Conservation (phyloP, 257 asterid species). For the Forsythia suspensa region DNA sequence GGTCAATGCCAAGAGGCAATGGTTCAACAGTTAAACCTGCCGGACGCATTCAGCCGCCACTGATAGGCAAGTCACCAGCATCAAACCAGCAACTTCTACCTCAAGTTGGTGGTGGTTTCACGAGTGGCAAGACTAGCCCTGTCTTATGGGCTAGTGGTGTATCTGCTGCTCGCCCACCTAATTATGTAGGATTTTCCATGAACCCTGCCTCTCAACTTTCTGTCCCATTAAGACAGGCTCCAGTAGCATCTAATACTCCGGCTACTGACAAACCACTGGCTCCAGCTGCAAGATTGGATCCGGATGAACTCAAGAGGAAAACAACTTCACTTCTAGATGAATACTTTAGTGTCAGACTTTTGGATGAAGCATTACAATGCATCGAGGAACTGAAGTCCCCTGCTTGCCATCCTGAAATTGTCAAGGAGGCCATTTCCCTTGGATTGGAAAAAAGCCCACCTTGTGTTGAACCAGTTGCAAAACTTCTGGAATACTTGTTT, state of each 20-base stretch:
- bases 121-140: slow-evolving; percentile 64
- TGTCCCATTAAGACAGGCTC: slow-evolving; percentile 31
- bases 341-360: slow-evolving; percentile 54
- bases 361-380: slow-evolving; percentile 80
- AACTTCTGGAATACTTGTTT: slow-evolving; percentile 57
- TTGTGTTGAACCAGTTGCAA: slow-evolving; percentile 26
- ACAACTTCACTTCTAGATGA: slow-evolving; percentile 70
- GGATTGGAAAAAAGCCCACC: slow-evolving; percentile 83
- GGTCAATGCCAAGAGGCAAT: slow-evolving; percentile 50
- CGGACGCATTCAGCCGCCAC: slow-evolving; percentile 57
- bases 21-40: too few species aligned
- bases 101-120: slow-evolving; percentile 64
- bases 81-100: slow-evolving; percentile 55
- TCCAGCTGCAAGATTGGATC: slow-evolving; percentile 33
- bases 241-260: slow-evolving; percentile 29
- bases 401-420: slow-evolving; percentile 67
- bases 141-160: slow-evolving; percentile 58
- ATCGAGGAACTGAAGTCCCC: slow-evolving; percentile 80
- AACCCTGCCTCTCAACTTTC: slow-evolving; percentile 45
- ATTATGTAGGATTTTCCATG: slow-evolving; percentile 33
- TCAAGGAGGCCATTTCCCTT: slow-evolving; percentile 67
- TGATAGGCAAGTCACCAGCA: slow-evolving; percentile 55
- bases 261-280: slow-evolving; percentile 40
- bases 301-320: slow-evolving; percentile 59
- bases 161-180: slow-evolving; percentile 41